Percentiles rank a stretch among this genome's conserved stretches.
Evolutionary conservation across 2,329 filamentous ascomycete species (phyloP).

Genomic region (Colletotrichum sp.): DNA sequence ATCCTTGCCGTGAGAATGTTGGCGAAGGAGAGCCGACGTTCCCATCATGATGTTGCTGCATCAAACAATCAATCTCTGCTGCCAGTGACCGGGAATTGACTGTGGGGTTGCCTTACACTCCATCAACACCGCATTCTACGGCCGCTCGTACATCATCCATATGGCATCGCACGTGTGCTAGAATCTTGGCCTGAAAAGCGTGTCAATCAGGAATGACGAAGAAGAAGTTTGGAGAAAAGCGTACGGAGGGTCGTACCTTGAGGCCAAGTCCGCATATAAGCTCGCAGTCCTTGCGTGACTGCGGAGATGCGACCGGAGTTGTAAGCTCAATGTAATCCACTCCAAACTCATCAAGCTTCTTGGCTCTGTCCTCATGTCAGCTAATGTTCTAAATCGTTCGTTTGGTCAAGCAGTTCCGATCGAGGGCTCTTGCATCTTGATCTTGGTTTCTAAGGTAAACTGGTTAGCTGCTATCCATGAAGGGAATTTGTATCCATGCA

Average conservation of each 20-base stretch:
- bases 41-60: constrained; percentile 77
- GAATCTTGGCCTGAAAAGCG: background rate
- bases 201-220: background rate
- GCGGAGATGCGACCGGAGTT: constrained; percentile 81
- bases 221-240: background rate
- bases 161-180: constrained; percentile 70
- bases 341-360: constrained; percentile 77
- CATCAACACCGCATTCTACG: constrained; percentile 81
- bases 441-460: constrained; percentile 52
- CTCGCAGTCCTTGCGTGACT: constrained; percentile 85
- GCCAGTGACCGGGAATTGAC: fast-evolving
- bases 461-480: background rate
- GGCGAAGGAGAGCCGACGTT: constrained; percentile 80
- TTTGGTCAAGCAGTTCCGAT: too few relatives aligned
- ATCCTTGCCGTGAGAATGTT: constrained; percentile 88
- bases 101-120: constrained; percentile 45
- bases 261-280: constrained; percentile 93
- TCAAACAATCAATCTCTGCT: background rate
- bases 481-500: too few relatives aligned
- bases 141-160: constrained; percentile 67
- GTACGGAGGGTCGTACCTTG: constrained; percentile 3
- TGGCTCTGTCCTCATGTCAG: constrained; percentile 18
- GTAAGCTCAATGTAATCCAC: constrained; percentile 94
- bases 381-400: background rate
- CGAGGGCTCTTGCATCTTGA: constrained; percentile 63